phyloP scores from a whole-genome alignment of 306 rosid genomes.

The Delonix regia region DNA sequence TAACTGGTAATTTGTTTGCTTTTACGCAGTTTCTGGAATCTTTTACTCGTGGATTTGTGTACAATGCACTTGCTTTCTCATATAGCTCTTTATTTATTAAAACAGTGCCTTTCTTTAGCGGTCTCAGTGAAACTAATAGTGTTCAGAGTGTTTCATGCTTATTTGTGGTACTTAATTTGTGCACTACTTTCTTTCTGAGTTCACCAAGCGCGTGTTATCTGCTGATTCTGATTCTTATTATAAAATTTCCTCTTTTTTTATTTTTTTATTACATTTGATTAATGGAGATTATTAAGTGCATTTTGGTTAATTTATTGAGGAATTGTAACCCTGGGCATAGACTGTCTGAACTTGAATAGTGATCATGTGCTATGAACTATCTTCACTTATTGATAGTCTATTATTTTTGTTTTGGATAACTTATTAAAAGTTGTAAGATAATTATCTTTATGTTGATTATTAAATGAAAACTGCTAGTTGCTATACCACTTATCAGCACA shows the following conservation, averaged over 20 bases:
- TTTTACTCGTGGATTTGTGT: background rate
- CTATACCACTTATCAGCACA: background rate
- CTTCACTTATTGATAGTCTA: background rate
- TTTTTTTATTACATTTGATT: background rate
- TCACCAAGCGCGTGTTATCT: background rate
- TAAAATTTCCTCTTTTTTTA: background rate
- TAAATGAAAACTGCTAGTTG: background rate
- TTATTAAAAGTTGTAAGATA: too few relatives aligned
- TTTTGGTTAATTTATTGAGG: background rate
- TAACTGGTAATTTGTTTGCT: constrained; percentile 31
- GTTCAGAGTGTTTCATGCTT: background rate
- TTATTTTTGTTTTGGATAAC: too few relatives aligned
- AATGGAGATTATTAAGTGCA: background rate
- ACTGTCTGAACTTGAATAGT: background rate
- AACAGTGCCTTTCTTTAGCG: background rate
- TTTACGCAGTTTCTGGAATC: too few relatives aligned
- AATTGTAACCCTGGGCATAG: background rate
- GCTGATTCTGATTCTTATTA: background rate
- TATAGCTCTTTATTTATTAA: background rate
- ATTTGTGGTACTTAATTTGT: background rate
- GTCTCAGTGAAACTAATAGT: background rate
- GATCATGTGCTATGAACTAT: background rate
- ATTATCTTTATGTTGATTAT: background rate
- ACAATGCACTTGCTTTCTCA: background rate
- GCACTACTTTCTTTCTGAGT: background rate